These are phyloP conservation scores for Eucalyptus decipiens DNA, from an alignment of 345 rosid genomes.

Conservation along the genomic window DNA sequence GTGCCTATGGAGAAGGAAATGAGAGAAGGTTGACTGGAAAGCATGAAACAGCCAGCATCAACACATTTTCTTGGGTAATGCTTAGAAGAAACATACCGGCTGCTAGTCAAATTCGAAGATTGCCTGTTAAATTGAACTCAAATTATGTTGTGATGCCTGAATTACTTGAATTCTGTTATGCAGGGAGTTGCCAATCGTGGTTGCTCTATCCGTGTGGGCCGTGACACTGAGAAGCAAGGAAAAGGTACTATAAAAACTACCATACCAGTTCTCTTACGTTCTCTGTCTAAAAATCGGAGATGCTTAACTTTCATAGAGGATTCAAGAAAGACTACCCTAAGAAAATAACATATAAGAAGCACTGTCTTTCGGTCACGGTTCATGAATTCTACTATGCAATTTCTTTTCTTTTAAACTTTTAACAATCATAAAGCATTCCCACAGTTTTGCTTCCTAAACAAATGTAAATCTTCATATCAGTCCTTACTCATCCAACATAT, in stretches of 20 bases:
- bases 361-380: not conserved
- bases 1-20: constrained; percentile 97
- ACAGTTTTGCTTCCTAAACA: not conserved
- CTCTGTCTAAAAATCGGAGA: not conserved
- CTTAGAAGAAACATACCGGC: not conserved
- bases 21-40: constrained; percentile 96
- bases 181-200: constrained; percentile 99
- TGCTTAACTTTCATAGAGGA: not conserved
- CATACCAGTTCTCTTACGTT: not conserved
- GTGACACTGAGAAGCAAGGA: constrained; percentile 83
- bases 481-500: not conserved
- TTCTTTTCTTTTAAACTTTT: not conserved
- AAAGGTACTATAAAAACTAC: constrained; percentile 39
- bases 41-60: constrained; percentile 92
- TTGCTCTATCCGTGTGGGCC: constrained; percentile 93
- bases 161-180: not conserved
- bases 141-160: not conserved
- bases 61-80: constrained; percentile 89
- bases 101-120: not conserved
- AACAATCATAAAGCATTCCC: not conserved
- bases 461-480: not conserved
- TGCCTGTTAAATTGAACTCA: not conserved
- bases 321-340: not conserved
- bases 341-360: not conserved
- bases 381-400: not conserved